Evolutionary conservation across 2,329 filamentous ascomycete genomes (phyloP), one percentile per base, ranked within the genome.

Genomic region (Venturia asperata): DNA sequence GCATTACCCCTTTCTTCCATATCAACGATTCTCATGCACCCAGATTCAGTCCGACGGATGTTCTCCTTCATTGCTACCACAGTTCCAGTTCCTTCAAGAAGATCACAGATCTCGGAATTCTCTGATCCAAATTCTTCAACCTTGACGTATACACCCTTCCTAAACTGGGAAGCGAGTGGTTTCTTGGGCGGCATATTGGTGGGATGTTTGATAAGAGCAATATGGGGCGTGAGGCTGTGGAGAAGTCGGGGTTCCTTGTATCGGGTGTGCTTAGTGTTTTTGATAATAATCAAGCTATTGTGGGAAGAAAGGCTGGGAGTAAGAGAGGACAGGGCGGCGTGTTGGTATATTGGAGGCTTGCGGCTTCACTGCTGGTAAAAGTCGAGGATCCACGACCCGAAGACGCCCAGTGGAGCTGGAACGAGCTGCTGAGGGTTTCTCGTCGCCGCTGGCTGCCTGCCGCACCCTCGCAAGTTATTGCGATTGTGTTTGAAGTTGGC

Each of bases 211-310:
- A 27, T 52, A 11, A 52, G 47, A 21, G 21, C 24, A 13, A 2
- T 52, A 15, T 52, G 47, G 47, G 47, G 47, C n/a, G 47, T 52
- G 47, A 52, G 47, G 47, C 24, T 52, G 21, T 52, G 47, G 47
- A 52, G 47, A 15, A 52, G 11, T 15, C 27, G 47, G 47, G 47
- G 47, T 27, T 15, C 24, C 21, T 1, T 17, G 3, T 52, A 52
- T 52, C 47, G 47, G 13, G 47, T 21, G 47, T 27, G 9, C 4
- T 27, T 24, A 21, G 21, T 27, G 11, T 24, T 52, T 2, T 15
- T 52, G 5, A 52, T 52, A 27, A 7, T 52, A 27, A 15, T 27
- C 10, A 52, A 21, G n/a, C 24, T 52, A 21, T 15, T 52, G 21
- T 27, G 10, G 10, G 21, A 52, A 10, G 21, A 52, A 21, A 52